Conservation (phyloP, 2,329 filamentous ascomycete species). For the Exophiala dermatitidis region DNA sequence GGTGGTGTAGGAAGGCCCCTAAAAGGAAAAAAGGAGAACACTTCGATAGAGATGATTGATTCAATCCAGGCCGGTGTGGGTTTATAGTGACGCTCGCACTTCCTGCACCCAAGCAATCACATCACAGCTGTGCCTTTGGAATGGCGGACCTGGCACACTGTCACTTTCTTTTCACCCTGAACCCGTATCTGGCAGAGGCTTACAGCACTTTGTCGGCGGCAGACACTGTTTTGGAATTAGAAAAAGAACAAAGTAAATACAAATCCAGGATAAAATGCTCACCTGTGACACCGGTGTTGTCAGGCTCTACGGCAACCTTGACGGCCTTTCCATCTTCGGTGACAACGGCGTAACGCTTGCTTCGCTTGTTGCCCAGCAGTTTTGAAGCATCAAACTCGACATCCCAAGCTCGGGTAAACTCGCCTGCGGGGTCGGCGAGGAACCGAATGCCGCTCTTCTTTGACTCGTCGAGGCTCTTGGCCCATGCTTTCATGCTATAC, state of each 20-base stretch:
- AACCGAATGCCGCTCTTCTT: slow-evolving; percentile 76
- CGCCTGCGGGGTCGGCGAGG: slow-evolving; percentile 70
- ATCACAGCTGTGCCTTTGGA: too few relatives aligned
- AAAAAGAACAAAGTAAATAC: neutral
- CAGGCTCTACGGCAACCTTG: slow-evolving; percentile 73
- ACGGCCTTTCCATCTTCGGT: slow-evolving; percentile 80
- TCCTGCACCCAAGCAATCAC: too few relatives aligned
- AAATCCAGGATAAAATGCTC: slow-evolving; percentile 26
- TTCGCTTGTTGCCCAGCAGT: slow-evolving; percentile 73
- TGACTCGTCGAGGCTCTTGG: slow-evolving; percentile 64
- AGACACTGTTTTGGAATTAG: slow-evolving; percentile 16
- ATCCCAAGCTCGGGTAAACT: slow-evolving; percentile 77
- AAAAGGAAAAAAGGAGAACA: too few relatives aligned
- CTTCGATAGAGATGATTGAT: too few relatives aligned
- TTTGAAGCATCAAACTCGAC: slow-evolving; percentile 70
- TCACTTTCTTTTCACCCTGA: too few relatives aligned
- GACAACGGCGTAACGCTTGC: slow-evolving; percentile 81
- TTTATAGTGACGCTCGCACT: too few relatives aligned
- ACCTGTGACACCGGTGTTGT: slow-evolving; percentile 78
- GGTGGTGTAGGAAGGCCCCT: too few relatives aligned
- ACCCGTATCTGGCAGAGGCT: neutral
- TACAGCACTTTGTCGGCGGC: slow-evolving; percentile 25
- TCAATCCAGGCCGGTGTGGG: too few relatives aligned
- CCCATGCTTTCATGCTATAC: slow-evolving; percentile 82
- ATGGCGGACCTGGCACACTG: too few relatives aligned